phyloP scores from a whole-genome alignment of 106 monocot genomes.

The Apostasia shenzhenica region DNA sequence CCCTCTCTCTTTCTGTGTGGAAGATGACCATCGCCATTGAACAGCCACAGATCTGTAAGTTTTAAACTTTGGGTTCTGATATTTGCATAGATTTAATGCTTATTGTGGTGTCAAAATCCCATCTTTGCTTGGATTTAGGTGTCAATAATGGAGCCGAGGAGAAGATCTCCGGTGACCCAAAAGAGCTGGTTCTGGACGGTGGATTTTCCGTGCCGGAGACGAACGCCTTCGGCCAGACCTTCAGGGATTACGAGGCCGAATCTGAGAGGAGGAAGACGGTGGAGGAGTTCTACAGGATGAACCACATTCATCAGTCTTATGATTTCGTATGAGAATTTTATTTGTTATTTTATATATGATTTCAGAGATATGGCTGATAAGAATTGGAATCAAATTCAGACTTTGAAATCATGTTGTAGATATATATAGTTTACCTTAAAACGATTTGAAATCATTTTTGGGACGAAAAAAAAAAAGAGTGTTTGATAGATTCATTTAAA shows the following conservation, averaged over 20 bases:
- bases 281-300: slow-evolving; percentile 34
- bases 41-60: slow-evolving; percentile 31
- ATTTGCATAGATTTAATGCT: background rate
- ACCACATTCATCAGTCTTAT: slow-evolving; percentile 39
- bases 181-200: slow-evolving; percentile 48
- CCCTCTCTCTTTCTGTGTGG: background rate
- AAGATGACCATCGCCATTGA: slow-evolving; percentile 77
- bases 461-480: too few relatives aligned
- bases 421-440: too few relatives aligned
- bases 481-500: too few relatives aligned
- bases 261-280: slow-evolving; percentile 33
- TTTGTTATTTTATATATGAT: too few relatives aligned
- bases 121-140: background rate
- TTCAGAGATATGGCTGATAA: too few relatives aligned
- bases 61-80: background rate
- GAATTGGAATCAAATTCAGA: too few relatives aligned
- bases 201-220: slow-evolving; percentile 68
- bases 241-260: slow-evolving; percentile 54
- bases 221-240: slow-evolving; percentile 72
- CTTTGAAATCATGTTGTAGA: too few relatives aligned
- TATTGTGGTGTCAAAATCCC: background rate
- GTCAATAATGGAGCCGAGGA: background rate
- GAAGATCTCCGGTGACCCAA: slow-evolving; percentile 2
- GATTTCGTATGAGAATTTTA: slow-evolving; percentile 19
- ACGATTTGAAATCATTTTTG: too few relatives aligned